Conservation (phyloP, 2,329 filamentous ascomycete genomes). For the Didymella pinodella region DNA sequence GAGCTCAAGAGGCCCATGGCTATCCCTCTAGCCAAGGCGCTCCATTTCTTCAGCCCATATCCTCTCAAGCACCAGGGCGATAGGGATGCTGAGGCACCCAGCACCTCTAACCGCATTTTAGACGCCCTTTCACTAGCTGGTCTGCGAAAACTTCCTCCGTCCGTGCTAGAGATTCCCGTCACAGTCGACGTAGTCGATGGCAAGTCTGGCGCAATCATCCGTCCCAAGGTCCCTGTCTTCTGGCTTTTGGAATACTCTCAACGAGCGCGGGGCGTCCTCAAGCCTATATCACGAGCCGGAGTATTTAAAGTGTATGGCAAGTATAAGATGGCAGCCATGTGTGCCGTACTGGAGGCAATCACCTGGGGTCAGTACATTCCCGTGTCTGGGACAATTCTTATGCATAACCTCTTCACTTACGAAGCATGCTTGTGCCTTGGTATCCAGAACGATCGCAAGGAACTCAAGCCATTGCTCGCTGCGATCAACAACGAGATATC, state of each 20-base stretch:
- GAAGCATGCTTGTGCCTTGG: conserved; percentile 11
- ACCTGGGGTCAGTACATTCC: neutral
- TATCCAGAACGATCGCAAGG: neutral
- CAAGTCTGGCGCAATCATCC: neutral
- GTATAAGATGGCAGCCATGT: neutral
- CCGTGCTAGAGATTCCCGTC: too few species aligned
- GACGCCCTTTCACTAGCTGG: conserved; percentile 2
- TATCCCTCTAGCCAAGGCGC: neutral
- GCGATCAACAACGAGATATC: conserved; percentile 2
- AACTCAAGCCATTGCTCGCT: neutral
- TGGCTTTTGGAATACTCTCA: neutral
- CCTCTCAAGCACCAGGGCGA: too few species aligned
- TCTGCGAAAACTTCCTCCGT: neutral
- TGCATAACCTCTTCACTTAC: conserved; percentile 5
- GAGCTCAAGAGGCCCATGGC: conserved; percentile 3
- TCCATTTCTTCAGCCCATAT: too few species aligned
- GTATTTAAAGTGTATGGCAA: conserved; percentile 6
- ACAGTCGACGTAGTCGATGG: conserved; percentile 6
- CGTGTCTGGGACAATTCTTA: neutral
- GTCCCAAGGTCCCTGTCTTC: conserved; percentile 3
- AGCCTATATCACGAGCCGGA: neutral
- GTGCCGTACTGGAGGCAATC: neutral
- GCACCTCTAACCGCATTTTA: neutral
- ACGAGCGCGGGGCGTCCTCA: neutral
- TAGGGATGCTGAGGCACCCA: neutral